Base-by-base conservation (phyloP, 2,329 filamentous ascomycete species). In the Chaetomiaceae sp. region DNA sequence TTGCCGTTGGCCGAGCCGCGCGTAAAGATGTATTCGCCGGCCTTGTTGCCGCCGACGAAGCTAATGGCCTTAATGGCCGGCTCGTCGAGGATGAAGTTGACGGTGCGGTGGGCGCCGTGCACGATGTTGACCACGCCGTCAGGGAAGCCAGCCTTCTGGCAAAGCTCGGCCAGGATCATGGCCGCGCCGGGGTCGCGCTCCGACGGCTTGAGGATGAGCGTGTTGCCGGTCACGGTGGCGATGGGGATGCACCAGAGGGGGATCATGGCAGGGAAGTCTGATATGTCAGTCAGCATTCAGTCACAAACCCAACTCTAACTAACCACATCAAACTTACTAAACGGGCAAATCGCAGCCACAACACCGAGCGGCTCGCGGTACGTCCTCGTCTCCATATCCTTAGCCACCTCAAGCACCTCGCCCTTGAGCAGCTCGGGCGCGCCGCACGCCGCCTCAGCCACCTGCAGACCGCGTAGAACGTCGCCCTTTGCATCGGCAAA, bases 231-330 rank as follows among this genome's bases (percentile, higher is more conserved):
- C 25, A 91, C 82, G 39, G 88, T 89, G 43, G 89, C 89, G 63
- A 94, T 88, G 36, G 89, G 89, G 58, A 95, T 91, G 57, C 82
- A 90, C 89, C 89, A 95, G n/a, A 95, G 79, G 3, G 89, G 89
- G 69, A 95, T 94, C 89, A 95, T 95, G 63, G 89, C 89, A 39
- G 89, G 89, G 74, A 94, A 94, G 77, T 94, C 85, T 89, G 56
- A 29, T 36, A 29, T 9, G 42, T 29, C 15, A 7, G 44, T 53
- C 15, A 45, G 53, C 40, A 42, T 25, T 15, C 20, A 25, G 2
- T 12, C 31, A 19, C 12, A 40, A 25, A 46, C 7, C 15, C 9
- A 2, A 6, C 8, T 20, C 4, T 15, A 6, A 11, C 7, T 8
- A 17, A 14, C 7, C 12, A 27, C 20, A 12, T 8, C 8, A n/a